Evolutionary conservation across 2,329 filamentous ascomycete species (phyloP).

Genomic region (Fusarium neocosmosporiellum): DNA sequence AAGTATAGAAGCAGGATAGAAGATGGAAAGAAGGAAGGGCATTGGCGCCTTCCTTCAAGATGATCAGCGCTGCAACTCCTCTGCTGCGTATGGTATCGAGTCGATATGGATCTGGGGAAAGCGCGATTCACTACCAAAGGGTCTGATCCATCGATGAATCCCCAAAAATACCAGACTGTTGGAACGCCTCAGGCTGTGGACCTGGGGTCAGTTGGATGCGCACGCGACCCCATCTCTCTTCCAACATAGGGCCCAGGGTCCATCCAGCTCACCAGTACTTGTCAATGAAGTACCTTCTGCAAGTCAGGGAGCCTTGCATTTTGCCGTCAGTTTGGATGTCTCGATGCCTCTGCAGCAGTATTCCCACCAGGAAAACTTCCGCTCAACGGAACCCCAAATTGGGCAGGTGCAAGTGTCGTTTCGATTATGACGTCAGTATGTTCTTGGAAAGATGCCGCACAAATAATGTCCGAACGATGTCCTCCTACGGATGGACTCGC

Average conservation of each 20-base stretch:
- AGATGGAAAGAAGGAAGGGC: neutral
- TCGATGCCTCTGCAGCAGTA: neutral
- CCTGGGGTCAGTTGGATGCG: neutral
- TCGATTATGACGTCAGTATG: conserved; percentile 28
- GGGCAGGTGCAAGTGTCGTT: conserved; percentile 19
- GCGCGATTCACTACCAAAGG: neutral
- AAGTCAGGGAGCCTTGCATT: neutral
- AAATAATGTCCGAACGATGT: neutral
- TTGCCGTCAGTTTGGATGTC: neutral
- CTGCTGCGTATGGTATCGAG: neutral
- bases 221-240: conserved; percentile 17
- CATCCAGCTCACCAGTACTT: neutral
- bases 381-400: conserved; percentile 13
- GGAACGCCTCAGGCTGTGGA: conserved; percentile 12
- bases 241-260: neutral
- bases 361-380: neutral
- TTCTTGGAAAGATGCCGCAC: neutral
- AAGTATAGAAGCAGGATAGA: conserved; percentile 1
- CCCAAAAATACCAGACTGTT: conserved; percentile 18
- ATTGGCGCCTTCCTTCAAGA: neutral
- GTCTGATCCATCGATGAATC: conserved; percentile 7
- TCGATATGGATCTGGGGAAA: neutral
- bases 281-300: neutral
- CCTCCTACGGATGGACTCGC: neutral
- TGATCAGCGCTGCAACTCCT: conserved; percentile 3